phyloP scores from a whole-genome alignment of 2,329 filamentous ascomycete genomes.

The Fusarium sp. region DNA sequence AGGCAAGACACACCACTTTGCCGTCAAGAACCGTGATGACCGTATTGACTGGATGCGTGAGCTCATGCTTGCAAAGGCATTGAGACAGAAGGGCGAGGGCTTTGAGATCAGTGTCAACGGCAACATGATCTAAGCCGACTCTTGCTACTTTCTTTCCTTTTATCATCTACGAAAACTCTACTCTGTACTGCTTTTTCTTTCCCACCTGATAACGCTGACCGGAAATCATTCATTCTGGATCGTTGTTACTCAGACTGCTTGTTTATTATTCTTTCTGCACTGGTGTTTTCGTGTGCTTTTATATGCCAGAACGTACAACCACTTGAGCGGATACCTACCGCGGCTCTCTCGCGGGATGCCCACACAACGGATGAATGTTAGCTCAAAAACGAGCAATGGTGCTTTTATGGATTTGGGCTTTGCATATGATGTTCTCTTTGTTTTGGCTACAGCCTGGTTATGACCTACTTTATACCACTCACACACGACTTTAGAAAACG shows the following conservation, averaged over 20 bases:
- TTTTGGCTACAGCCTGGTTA: constrained; percentile 9
- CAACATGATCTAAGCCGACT: constrained; percentile 69
- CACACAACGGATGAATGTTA: constrained; percentile 45
- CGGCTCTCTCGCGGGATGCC: constrained; percentile 48
- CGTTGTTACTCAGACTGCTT: constrained; percentile 11
- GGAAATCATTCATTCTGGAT: constrained; percentile 1
- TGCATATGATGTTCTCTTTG: constrained; percentile 29
- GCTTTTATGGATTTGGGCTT: constrained; percentile 26
- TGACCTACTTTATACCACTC: constrained; percentile 36
- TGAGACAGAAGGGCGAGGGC: constrained; percentile 85
- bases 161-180: constrained; percentile 17
- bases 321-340: constrained; percentile 41
- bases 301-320: constrained; percentile 40
- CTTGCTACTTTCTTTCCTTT: background rate
- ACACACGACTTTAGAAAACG: constrained; percentile 39
- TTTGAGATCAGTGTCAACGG: constrained; percentile 87
- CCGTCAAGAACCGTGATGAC: constrained; percentile 86
- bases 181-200: constrained; percentile 19
- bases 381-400: constrained; percentile 46
- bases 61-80: constrained; percentile 88
- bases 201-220: background rate
- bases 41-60: constrained; percentile 98
- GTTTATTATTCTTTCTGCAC: constrained; percentile 14
- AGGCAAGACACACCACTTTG: constrained; percentile 92
- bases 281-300: constrained; percentile 23